Evolutionary conservation across 345 rosid genomes (phyloP), one percentile per base, ranked within the genome.

Genomic region (Arabidopsis suecica): DNA sequence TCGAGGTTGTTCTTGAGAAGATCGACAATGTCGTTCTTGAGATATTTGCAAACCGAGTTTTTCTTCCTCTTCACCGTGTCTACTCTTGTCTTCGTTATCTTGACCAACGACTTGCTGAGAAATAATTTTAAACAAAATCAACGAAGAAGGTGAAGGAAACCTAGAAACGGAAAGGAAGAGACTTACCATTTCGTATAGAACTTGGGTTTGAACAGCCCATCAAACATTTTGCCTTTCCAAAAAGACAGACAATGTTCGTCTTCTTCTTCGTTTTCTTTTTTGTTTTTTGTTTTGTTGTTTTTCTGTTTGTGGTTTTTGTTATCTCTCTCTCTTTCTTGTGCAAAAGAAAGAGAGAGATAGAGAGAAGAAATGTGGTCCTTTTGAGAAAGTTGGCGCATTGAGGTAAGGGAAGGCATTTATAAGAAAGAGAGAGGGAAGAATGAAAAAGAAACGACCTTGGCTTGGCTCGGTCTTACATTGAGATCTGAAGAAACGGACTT

Each of bases 11-110:
- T 84, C 68, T 59, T 80, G 72, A 96, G 89, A 70, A 96, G 99
- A 56, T 90, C 96, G 18, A 84, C 94, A 49, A 93, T 73, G 82
- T 93, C 99, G n/a, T 83, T 89, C 84, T 80, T 90, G 83, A 89
- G 61, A 73, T 73, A 89, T 78, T 84, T 88, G 63, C 81, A 78
- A 59, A 89, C 83, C 9, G 91, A 80, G 55, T 49, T 72, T 81
- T 86, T 93, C 89, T 84, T 96, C 85, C 82, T 96, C 87, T 73
- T 87, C 56, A 88, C 82, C 32, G 82, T 41, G 33, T 89, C 99
- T 2, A 96, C 68, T 49, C 97, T 79, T 38, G 87, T 78, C 78
- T 86, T 90, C 3, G 79, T 85, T 53, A 83, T 70, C 90, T 79
- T 90, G 38, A 84, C 50, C 62, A 80, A 78, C 50, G 86, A 59